These are phyloP conservation scores for Coniochaeta sp. DNA, from an alignment of 2,329 filamentous ascomycete genomes.

Conservation along the genomic window DNA sequence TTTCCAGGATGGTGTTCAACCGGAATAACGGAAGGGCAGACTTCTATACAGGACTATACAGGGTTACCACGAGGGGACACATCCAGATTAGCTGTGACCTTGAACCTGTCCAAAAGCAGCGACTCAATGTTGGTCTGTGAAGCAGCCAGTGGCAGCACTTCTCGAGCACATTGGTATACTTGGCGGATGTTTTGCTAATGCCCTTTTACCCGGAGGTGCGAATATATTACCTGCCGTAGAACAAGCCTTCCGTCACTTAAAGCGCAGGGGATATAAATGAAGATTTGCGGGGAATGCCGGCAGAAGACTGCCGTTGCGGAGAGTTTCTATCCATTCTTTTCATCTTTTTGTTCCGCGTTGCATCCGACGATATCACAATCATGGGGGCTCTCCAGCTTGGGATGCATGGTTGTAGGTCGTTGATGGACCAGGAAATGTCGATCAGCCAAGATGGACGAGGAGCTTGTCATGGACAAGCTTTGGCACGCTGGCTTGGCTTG, in stretches of 20 bases:
- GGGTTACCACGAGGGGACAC: not conserved
- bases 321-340: not conserved
- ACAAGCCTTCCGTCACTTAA: not conserved
- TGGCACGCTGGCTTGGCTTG: not conserved
- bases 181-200: constrained; percentile 4
- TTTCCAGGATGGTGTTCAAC: not conserved
- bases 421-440: not conserved
- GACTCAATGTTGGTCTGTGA: not conserved
- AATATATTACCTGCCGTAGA: not conserved
- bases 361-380: not conserved
- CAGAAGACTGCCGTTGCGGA: not conserved
- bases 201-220: not conserved
- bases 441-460: not conserved
- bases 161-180: constrained; percentile 1
- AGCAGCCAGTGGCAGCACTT: not conserved
- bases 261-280: not conserved
- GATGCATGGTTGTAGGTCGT: not conserved
- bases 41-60: not conserved
- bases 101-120: not conserved
- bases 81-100: not conserved
- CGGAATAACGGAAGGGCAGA: not conserved
- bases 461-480: not conserved
- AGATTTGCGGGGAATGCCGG: constrained; percentile 6
- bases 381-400: not conserved
- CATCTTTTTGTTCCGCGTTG: not conserved